Conservation (phyloP, 2,329 filamentous ascomycete genomes). For the Colletotrichum sidae region DNA sequence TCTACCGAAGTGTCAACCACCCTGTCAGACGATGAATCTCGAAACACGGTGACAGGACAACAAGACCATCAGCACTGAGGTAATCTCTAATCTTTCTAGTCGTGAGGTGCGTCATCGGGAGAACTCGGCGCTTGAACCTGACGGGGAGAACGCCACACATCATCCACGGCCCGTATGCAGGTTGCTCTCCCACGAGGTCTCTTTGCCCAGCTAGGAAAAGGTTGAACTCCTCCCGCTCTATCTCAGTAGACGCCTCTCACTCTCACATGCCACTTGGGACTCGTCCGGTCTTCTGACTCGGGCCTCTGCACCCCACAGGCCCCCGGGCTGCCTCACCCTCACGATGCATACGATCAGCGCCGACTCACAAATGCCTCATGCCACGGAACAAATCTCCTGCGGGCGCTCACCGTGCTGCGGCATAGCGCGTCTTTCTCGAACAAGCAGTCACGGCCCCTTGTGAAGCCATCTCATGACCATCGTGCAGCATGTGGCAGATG, state of each 20-base stretch:
- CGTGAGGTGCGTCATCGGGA: background rate
- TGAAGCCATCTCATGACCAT: constrained; percentile 8
- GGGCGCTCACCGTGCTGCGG: constrained; percentile 11
- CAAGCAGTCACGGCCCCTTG: background rate
- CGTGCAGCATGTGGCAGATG: background rate
- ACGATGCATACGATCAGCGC: background rate
- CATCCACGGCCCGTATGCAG: too few species aligned
- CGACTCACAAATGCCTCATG: constrained; percentile 22
- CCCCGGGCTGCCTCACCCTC: background rate
- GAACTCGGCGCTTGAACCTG: background rate
- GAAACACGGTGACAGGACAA: constrained; percentile 1
- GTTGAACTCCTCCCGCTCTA: background rate
- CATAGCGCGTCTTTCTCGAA: constrained; percentile 3
- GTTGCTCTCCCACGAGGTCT: too few species aligned
- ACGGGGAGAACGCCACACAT: background rate
- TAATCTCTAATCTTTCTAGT: background rate
- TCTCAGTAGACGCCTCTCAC: background rate
- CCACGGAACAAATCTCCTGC: background rate
- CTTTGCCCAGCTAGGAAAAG: background rate
- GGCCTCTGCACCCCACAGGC: background rate
- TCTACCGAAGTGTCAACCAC: background rate
- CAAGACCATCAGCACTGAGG: background rate
- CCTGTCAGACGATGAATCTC: background rate
- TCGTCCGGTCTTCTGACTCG: constrained; percentile 13
- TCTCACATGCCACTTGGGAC: constrained; percentile 21